Percentiles rank a stretch among this genome's conserved stretches.
Conservation (phyloP, 2,329 filamentous ascomycete species). For the Colletotrichum aenigma region DNA sequence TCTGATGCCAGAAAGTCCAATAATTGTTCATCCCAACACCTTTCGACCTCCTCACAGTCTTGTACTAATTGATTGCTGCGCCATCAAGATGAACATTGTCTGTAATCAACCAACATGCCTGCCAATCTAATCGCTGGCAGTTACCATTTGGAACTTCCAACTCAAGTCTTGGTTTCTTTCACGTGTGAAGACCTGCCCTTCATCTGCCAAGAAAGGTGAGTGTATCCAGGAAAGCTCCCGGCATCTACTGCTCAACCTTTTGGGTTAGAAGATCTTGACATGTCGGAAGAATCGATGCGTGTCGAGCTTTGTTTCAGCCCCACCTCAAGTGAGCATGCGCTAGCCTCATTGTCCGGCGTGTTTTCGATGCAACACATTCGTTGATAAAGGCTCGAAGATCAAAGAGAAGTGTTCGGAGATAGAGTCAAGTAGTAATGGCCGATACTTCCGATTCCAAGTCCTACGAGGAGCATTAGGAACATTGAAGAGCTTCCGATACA, state of each 20-base stretch:
- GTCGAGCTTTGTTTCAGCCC: background rate
- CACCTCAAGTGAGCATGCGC: background rate
- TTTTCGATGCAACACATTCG: background rate
- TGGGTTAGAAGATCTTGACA: background rate
- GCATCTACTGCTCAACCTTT: background rate
- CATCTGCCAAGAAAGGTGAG: background rate
- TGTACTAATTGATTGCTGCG: background rate
- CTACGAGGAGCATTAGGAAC: background rate
- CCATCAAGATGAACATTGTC: background rate
- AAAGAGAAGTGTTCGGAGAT: background rate
- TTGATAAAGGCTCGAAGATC: background rate
- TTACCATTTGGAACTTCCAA: background rate
- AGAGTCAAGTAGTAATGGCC: background rate
- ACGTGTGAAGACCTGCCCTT: background rate
- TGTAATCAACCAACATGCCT: background rate
- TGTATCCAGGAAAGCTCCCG: background rate
- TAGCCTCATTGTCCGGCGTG: background rate
- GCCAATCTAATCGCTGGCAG: background rate
- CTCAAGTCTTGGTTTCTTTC: background rate
- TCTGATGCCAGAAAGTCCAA: background rate
- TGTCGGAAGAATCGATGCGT: background rate
- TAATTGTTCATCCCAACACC: background rate
- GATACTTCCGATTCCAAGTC: background rate
- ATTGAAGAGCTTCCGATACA: background rate
- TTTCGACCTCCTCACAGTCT: background rate